Percentiles rank a stretch among this genome's conserved stretches.
Evolutionary conservation across 225 moss, liverwort and hornwort species (phyloP).

Genomic region (Polytrichum formosum): DNA sequence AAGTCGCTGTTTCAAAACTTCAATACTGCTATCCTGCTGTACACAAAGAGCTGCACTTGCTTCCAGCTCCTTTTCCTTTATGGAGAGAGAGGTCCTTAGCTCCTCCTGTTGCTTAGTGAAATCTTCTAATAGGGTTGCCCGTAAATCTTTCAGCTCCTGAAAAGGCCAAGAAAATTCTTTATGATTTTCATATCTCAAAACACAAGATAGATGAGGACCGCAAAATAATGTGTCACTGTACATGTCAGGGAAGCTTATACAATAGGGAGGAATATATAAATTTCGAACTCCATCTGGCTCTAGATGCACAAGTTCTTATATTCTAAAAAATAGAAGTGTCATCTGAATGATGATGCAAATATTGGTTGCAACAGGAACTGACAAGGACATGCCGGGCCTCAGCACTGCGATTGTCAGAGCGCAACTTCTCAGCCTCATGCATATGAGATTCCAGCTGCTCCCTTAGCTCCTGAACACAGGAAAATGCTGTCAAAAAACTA

Average conservation of each 20-base stretch:
- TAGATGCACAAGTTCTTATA: no score
- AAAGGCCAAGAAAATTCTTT: not conserved
- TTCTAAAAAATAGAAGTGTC: no score
- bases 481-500: not conserved
- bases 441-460: conserved; percentile 78
- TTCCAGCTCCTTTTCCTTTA: conserved; percentile 68
- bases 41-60: conserved; percentile 53
- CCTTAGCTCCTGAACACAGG: conserved; percentile 64
- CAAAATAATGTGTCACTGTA: no score
- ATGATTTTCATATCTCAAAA: no score
- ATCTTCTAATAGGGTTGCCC: conserved; percentile 50
- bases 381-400: conserved; percentile 72
- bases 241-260: no score
- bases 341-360: not conserved
- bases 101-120: conserved; percentile 71
- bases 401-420: conserved; percentile 77
- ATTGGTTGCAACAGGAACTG: conserved; percentile 11
- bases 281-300: no score
- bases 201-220: no score
- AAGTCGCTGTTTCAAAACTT: conserved; percentile 93
- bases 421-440: conserved; percentile 77
- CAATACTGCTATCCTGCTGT: conserved; percentile 69
- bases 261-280: no score
- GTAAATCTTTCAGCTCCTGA: conserved; percentile 77
- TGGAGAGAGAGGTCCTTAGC: conserved; percentile 53